Conservation (phyloP, 176 grass and related monocot species). For the Poa pratensis region DNA sequence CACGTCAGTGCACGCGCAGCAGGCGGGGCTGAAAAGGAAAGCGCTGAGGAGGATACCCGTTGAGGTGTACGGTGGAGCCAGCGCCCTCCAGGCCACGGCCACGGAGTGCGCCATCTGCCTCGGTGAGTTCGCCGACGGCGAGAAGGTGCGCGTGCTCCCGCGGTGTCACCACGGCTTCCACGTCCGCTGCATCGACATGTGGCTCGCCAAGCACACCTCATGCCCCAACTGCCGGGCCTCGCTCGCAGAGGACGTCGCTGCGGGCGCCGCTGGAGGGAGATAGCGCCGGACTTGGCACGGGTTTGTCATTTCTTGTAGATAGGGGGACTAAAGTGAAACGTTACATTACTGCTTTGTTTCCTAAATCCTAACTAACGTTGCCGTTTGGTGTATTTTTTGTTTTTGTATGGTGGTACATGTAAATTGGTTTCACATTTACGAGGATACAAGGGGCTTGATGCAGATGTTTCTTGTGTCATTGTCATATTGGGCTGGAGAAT, state of each 20-base stretch:
- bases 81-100: constrained; percentile 11
- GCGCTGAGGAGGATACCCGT: constrained; percentile 66
- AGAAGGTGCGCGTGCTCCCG: constrained; percentile 77
- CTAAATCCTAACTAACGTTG: neutral
- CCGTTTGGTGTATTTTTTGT: neutral
- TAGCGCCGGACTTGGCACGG: neutral
- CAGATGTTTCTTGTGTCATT: constrained; percentile 24
- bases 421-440: neutral
- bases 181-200: constrained; percentile 69
- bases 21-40: constrained; percentile 48
- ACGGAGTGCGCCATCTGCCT: constrained; percentile 80
- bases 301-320: constrained; percentile 1
- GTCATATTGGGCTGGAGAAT: neutral
- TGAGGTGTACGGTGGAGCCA: constrained; percentile 56
- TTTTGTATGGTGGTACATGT: neutral
- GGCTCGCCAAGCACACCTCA: constrained; percentile 65
- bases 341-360: neutral
- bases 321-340: neutral
- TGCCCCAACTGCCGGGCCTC: constrained; percentile 75
- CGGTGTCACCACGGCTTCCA: constrained; percentile 77
- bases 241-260: constrained; percentile 37
- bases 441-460: neutral
- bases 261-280: neutral
- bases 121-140: constrained; percentile 72
- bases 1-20: neutral